phyloP scores from a whole-genome alignment of 2,329 filamentous ascomycete species.

The Aaosphaeria arxii region DNA sequence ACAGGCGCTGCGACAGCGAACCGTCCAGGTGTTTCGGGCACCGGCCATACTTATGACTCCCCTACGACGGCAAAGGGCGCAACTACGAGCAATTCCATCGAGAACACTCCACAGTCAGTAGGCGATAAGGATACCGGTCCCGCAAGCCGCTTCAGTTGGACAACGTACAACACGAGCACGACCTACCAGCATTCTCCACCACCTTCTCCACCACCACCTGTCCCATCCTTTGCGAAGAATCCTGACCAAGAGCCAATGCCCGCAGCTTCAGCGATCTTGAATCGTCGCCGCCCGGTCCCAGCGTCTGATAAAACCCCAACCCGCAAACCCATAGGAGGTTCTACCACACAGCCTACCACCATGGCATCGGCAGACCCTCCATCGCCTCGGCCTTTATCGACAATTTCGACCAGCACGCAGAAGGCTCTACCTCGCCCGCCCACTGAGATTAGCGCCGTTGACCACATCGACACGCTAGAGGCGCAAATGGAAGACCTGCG shows the following conservation, averaged over 20 bases:
- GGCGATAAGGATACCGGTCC: constrained; percentile 17
- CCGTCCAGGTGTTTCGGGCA: not conserved
- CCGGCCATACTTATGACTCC: not conserved
- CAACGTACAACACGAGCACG: constrained; percentile 37
- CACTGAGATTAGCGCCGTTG: constrained; percentile 27
- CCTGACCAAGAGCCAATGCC: constrained; percentile 15
- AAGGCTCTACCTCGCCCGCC: constrained; percentile 40
- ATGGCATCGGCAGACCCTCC: constrained; percentile 8
- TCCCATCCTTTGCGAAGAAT: constrained; percentile 20
- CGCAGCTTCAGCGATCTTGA: constrained; percentile 26
- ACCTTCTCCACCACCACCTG: constrained; percentile 38
- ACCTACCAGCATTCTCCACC: constrained; percentile 43
- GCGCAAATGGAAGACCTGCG: constrained; percentile 39
- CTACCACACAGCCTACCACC: constrained; percentile 1
- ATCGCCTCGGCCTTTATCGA: constrained; percentile 22
- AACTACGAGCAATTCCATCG: constrained; percentile 14
- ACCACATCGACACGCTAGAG: constrained; percentile 36
- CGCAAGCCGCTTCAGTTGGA: constrained; percentile 42
- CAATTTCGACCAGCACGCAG: constrained; percentile 21
- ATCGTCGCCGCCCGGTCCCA: constrained; percentile 29
- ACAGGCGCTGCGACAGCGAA: not conserved
- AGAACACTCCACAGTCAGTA: constrained; percentile 19
- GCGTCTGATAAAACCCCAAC: constrained; percentile 19
- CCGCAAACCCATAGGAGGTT: constrained; percentile 24
- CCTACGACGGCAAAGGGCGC: constrained; percentile 26